Base-by-base conservation (phyloP, 2,329 filamentous ascomycete genomes). In the Microdochium trichocladiopsis region DNA sequence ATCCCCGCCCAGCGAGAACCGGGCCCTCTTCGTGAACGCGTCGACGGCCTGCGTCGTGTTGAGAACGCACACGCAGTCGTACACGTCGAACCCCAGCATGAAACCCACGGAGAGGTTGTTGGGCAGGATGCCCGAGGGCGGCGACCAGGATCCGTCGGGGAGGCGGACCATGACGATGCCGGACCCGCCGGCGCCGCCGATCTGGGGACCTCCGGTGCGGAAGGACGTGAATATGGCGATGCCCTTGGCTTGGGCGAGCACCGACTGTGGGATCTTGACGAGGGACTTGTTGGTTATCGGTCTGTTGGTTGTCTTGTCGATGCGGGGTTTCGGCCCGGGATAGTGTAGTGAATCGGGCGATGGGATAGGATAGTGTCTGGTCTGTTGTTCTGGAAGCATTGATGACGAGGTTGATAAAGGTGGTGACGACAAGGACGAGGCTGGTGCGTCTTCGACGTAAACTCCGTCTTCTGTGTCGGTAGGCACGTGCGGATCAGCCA, bases 31-130 rank as follows among this genome's bases (percentile, higher is more conserved):
- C 54, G 86, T 87, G 67, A 95, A 95, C 0, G 88, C 87, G 16
- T 87, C 81, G 43, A 95, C 73, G 0, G 90, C 90, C 58, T 88
- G 79, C 43, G 80, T 76, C 3, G 81, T 88, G 70, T 95, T 95
- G 67, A 95, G 91, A 33, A 95, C 87, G 23, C 91, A 83, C 2
- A 95, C 88, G 60, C 88, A 94, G 66, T 95, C 90, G 71, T 94
- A 95, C 25, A 95, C 90, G 66, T 95, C 90, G 12, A 93, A 79
- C 12, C 90, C 90, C 1, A 88, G 81, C 54, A 93, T 77, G 64
- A 95, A 90, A 0, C 90, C 90, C 1, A 90, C 79, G 3, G 87
- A 89, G 1, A 89, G 79, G 0, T 88, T 90, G 63, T 93, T 87
- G 24, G 94, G 78, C 68, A 92, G 79, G 63, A 95, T 92, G 28